phyloP scores from a whole-genome alignment of 495 filamentous ascomycete genomes.

The Chaetomium cochliodes region DNA sequence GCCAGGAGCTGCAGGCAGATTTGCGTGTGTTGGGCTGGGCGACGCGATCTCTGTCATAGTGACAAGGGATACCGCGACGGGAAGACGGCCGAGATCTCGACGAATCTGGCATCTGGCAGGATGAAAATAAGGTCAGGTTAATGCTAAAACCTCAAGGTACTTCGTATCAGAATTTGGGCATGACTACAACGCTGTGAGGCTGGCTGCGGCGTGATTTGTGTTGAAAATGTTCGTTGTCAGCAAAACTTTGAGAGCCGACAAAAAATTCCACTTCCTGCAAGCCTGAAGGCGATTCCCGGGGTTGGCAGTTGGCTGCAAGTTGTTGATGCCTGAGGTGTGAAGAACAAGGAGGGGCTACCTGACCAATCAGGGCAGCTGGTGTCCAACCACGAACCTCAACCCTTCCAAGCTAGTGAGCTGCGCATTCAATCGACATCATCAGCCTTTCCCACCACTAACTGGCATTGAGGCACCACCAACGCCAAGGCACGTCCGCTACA shows the following conservation, averaged over 20 bases:
- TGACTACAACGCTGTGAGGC: conserved; percentile 49
- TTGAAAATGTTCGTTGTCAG: conserved; percentile 42
- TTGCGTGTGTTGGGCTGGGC: conserved; percentile 46
- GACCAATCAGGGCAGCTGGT: conserved; percentile 25
- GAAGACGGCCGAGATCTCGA: conserved; percentile 59
- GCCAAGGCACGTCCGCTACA: conserved; percentile 26
- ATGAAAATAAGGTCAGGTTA: conserved; percentile 65
- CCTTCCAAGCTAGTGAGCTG: conserved; percentile 17
- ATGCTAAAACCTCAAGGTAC: conserved; percentile 52
- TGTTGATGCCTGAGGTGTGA: conserved; percentile 31
- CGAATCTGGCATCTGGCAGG: conserved; percentile 60
- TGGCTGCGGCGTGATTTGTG: conserved; percentile 43
- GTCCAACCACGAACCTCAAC: conserved; percentile 1
- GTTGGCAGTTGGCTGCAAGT: conserved; percentile 15
- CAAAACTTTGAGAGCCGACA: conserved; percentile 46
- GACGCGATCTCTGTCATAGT: conserved; percentile 54
- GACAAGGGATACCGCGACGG: conserved; percentile 41
- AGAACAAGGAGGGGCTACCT: background rate
- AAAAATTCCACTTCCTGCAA: conserved; percentile 33
- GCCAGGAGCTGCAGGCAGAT: conserved; percentile 34
- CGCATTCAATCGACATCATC: conserved; percentile 29
- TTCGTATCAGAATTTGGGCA: conserved; percentile 61
- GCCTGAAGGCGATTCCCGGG: conserved; percentile 34
- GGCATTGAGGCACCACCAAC: conserved; percentile 32
- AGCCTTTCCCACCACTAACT: conserved; percentile 16